Base-by-base conservation (phyloP, 192 early-diverging fungal genomes). In the Coemansia asiatica region DNA sequence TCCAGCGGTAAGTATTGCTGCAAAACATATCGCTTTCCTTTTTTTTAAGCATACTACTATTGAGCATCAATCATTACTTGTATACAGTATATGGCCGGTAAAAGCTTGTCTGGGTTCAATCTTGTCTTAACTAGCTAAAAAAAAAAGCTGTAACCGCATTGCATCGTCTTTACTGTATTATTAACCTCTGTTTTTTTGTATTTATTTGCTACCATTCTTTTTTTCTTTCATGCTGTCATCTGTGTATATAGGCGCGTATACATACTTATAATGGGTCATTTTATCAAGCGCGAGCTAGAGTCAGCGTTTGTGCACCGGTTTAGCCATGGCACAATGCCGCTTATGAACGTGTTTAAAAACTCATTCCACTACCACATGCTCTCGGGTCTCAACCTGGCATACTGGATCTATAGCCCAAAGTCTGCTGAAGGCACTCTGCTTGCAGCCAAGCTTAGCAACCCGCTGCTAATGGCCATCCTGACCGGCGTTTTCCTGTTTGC, bases 321-420 rank as follows among this genome's bases (percentile, higher is more conserved):
- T 76, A 91, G 89, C 38, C 90, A 94, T 69, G 92, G 90, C 27
- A 95, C 94, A 9, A 98, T 98, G 96, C 96, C 96, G n/a, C 81
- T 94, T 61, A 51, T 71, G n/a, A 95, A 95, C 69, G 80, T 98
- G 15, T 93, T 95, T 64, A 98, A 96, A 77, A 98, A 98, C 82
- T 95, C 91, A 56, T 85, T 85, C 38, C 95, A 98, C 71, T 98
- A 98, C 81, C 93, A 94, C 85, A 63, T 96, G 40, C 77, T 96
- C 9, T 88, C 90, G 23, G 96, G 95, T 21, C 56, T 96, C 54
- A 87, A 91, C 35, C 75, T 96, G 38, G 95, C 91, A 22, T 94
- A 89, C 78, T 91, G 89, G 83, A 70, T 96, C 28, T 96, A 98
- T 84, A 85, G 88, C 29, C 94, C 96, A 0, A 88, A 88, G 74